Conservation (phyloP, 2,329 filamentous ascomycete genomes). For the Fusarium concolor region DNA sequence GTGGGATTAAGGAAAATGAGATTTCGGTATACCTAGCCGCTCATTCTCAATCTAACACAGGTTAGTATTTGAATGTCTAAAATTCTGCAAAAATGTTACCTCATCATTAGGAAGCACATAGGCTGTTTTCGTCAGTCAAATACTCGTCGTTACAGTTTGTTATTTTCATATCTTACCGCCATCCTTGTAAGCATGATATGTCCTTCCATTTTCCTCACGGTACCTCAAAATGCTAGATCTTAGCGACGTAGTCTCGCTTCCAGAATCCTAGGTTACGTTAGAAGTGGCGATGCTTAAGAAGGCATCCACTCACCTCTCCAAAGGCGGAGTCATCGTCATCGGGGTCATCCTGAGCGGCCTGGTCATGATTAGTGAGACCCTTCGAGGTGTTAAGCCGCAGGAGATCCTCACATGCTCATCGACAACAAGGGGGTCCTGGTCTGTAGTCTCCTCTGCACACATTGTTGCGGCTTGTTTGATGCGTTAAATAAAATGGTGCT, state of each 20-base stretch:
- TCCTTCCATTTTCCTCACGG: constrained; percentile 3
- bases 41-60: constrained; percentile 20
- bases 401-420: neutral
- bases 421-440: neutral
- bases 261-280: neutral
- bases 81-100: neutral
- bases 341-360: neutral
- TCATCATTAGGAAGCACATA: constrained; percentile 33
- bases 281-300: rapidly evolving
- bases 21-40: neutral
- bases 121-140: neutral
- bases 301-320: neutral
- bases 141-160: rapidly evolving
- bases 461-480: neutral
- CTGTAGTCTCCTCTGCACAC: neutral
- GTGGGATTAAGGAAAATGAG: neutral
- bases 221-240: neutral
- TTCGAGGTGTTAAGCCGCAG: neutral
- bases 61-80: neutral
- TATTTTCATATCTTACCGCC: neutral
- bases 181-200: constrained; percentile 14
- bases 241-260: neutral
- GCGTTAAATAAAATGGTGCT: neutral
- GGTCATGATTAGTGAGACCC: neutral
- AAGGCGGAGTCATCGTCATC: neutral